phyloP scores from a whole-genome alignment of 345 rosid genomes.

The Zanthoxylum bungeanum region DNA sequence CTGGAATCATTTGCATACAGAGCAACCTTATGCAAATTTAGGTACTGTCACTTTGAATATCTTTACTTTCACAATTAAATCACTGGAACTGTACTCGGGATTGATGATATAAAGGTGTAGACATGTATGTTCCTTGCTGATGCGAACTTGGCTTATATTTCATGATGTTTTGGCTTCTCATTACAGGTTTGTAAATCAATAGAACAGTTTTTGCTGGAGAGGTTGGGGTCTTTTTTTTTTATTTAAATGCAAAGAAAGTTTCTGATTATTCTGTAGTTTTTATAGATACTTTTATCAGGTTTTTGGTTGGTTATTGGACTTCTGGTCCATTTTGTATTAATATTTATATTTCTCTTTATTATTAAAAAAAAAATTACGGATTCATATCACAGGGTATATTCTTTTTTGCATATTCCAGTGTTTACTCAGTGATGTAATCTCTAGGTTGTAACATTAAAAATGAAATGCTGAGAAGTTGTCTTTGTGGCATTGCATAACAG shows the following conservation, averaged over 20 bases:
- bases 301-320: neutral
- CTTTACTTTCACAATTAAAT: conserved; percentile 1
- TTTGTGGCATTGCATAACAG: neutral
- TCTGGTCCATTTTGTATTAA: neutral
- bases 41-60: conserved; percentile 35
- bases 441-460: neutral
- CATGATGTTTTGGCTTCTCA: neutral
- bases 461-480: neutral
- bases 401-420: neutral
- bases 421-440: neutral
- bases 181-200: neutral
- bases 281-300: neutral
- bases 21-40: conserved; percentile 45
- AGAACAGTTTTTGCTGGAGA: no score
- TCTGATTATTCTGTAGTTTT: neutral
- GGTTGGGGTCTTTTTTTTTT: neutral
- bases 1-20: conserved; percentile 62
- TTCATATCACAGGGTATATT: neutral
- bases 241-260: neutral
- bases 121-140: conserved; percentile 2
- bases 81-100: conserved; percentile 4
- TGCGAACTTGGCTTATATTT: neutral
- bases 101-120: conserved; percentile 1
- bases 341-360: no score
- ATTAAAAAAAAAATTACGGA: no score